Conservation (phyloP, 495 filamentous ascomycete genomes). For the Tuber microsphaerosporum region DNA sequence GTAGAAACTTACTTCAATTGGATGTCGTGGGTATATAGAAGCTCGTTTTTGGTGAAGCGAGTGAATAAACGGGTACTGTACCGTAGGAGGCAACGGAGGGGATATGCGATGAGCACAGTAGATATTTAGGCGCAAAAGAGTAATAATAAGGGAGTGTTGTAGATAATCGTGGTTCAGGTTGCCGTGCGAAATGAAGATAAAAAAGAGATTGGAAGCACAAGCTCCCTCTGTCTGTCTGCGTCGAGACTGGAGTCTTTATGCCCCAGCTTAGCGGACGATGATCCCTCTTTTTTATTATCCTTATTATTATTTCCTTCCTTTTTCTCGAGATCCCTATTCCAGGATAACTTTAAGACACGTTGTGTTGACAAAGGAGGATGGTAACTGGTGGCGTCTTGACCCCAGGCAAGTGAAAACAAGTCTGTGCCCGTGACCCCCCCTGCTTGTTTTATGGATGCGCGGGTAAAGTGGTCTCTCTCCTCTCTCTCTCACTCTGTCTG, state of each 20-base stretch:
- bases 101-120: not conserved
- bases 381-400: not conserved
- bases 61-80: not conserved
- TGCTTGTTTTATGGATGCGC: not conserved
- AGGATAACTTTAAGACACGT: constrained; percentile 1
- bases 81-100: not conserved
- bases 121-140: not conserved
- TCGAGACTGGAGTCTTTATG: not conserved
- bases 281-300: not conserved
- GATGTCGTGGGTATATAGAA: not conserved
- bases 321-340: not conserved
- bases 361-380: constrained; percentile 1
- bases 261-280: not conserved
- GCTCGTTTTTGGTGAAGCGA: not conserved
- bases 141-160: not conserved
- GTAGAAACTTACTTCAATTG: not conserved
- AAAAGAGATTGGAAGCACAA: not conserved
- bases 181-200: not conserved
- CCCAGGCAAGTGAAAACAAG: not conserved
- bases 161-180: not conserved
- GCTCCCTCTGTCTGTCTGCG: not conserved
- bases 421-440: constrained; percentile 2
- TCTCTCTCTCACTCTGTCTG: not conserved
- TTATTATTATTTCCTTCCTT: not conserved
- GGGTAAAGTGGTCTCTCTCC: not conserved